Conservation (phyloP, 2,329 filamentous ascomycete species). For the Fusarium illudens region DNA sequence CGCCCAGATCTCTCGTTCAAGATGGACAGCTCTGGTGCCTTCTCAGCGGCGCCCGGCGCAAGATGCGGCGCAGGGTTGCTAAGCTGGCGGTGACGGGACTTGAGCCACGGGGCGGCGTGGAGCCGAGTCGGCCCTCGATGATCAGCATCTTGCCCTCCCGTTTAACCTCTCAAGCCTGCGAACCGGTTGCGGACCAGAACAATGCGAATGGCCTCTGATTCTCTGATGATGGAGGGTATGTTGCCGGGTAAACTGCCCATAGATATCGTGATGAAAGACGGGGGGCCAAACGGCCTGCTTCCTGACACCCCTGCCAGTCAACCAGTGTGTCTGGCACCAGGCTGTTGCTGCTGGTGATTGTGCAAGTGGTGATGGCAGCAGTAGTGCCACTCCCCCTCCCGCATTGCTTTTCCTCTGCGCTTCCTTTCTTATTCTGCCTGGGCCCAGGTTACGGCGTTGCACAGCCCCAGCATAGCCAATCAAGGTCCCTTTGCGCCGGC, state of each 20-base stretch:
- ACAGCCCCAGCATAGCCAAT: constrained; percentile 17
- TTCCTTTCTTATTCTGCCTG: constrained; percentile 21
- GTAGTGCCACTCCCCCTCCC: constrained; percentile 5
- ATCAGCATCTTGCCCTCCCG: constrained; percentile 24
- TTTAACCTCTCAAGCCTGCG: constrained; percentile 9
- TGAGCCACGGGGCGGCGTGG: constrained; percentile 32
- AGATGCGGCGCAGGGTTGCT: constrained; percentile 24
- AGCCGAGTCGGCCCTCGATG: constrained; percentile 32
- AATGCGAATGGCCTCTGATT: constrained; percentile 12
- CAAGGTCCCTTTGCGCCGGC: constrained; percentile 20
- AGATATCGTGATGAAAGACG: constrained; percentile 30
- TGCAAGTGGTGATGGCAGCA: constrained; percentile 16
- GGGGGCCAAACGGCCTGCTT: constrained; percentile 30
- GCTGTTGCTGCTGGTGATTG: constrained; percentile 22
- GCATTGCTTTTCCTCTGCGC: constrained; percentile 25
- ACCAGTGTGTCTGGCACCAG: constrained; percentile 27
- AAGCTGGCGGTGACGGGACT: constrained; percentile 34
- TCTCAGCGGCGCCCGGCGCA: constrained; percentile 31
- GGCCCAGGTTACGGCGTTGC: constrained; percentile 19
- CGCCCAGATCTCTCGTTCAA: constrained; percentile 13
- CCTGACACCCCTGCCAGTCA: constrained; percentile 30
- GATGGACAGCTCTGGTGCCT: constrained; percentile 26
- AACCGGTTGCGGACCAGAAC: constrained; percentile 14
- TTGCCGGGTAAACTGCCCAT: constrained; percentile 23
- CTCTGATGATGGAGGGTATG: constrained; percentile 19